Percentiles rank a stretch among this genome's conserved stretches.
These are phyloP conservation scores for Leucaena leucocephala DNA, from an alignment of 306 rosid genomes.

Conservation along the genomic window DNA sequence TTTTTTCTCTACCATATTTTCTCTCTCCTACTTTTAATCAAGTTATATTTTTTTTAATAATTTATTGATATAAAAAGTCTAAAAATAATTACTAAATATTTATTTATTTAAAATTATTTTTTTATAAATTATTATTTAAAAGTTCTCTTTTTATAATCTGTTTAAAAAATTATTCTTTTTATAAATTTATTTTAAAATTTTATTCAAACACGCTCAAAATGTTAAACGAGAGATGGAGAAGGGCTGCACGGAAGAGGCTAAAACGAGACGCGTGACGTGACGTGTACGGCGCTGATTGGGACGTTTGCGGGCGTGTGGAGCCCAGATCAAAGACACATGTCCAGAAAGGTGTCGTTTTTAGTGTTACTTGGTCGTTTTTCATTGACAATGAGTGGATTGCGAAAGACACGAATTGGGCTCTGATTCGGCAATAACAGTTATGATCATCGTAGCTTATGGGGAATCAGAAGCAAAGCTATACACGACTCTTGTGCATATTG, in stretches of 20 bases:
- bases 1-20: too few species aligned
- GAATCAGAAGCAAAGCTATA: neutral
- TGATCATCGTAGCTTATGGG: neutral
- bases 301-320: neutral
- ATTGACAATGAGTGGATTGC: neutral
- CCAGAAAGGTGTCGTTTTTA: neutral
- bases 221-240: neutral
- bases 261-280: conserved; percentile 29
- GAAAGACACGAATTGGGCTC: conserved; percentile 21
- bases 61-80: too few species aligned
- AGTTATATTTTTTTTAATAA: too few species aligned
- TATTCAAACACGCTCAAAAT: too few species aligned
- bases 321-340: conserved; percentile 31
- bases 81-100: too few species aligned
- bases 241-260: neutral
- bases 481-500: conserved; percentile 23
- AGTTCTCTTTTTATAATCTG: too few species aligned
- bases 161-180: too few species aligned
- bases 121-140: too few species aligned
- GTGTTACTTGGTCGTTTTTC: neutral
- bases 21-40: too few species aligned
- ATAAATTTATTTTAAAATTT: too few species aligned
- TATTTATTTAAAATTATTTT: too few species aligned
- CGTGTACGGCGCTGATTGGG: neutral
- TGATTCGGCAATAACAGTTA: neutral